Evolutionary conservation across 495 filamentous ascomycete genomes (phyloP).

Genomic region (Hyaloscypha variabilis): DNA sequence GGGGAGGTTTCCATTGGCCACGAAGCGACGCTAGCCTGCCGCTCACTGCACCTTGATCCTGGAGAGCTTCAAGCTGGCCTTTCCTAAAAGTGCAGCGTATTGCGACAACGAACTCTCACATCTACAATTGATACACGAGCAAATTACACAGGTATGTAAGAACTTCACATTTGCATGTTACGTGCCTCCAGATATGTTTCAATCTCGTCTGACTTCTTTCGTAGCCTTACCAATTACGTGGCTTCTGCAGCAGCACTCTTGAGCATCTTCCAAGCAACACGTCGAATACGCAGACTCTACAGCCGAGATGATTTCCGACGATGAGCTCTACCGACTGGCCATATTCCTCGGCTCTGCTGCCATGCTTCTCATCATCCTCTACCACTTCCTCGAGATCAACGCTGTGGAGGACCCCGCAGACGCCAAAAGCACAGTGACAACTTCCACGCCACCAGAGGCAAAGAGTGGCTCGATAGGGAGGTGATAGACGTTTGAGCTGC

Average conservation of each 20-base stretch:
- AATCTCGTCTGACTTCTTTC: background rate
- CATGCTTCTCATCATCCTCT: conserved; percentile 93
- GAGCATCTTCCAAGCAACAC: conserved; percentile 2
- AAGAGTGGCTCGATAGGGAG: conserved; percentile 21
- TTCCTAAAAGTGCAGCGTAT: conserved; percentile 1
- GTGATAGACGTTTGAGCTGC: conserved; percentile 3
- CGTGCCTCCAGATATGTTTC: background rate
- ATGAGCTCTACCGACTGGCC: conserved; percentile 81
- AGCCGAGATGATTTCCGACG: conserved; percentile 79
- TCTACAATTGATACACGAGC: conserved; percentile 15
- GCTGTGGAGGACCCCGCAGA: conserved; percentile 55
- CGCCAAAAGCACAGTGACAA: conserved; percentile 6
- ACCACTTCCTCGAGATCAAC: conserved; percentile 98
- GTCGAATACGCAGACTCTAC: background rate
- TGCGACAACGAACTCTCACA: conserved; percentile 20
- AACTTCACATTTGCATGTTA: background rate
- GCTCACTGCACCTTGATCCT: conserved; percentile 7
- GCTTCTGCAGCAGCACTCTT: conserved; percentile 15
- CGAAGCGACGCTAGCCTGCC: conserved; percentile 21
- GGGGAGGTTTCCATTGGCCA: conserved; percentile 18
- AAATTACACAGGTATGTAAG: conserved; percentile 8
- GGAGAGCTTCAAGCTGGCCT: conserved; percentile 30
- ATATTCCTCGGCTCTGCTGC: conserved; percentile 89
- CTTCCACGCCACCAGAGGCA: conserved; percentile 6
- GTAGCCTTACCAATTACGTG: conserved; percentile 15